Base-by-base conservation (phyloP, 331 rosid species). In the Stylosanthes scabra region DNA sequence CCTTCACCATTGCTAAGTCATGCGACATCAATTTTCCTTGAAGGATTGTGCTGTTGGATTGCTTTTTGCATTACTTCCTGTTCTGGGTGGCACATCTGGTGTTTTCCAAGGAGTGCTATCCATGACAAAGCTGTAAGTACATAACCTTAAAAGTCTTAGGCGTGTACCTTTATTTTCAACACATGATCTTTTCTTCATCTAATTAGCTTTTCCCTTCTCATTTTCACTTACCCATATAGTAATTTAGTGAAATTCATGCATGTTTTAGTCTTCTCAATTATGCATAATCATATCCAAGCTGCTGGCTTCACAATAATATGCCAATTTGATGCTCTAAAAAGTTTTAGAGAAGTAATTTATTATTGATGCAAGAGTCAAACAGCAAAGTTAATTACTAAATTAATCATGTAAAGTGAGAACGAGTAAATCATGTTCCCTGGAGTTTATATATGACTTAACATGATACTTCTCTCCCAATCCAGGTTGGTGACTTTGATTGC, bases 31-130 rank as follows among this genome's bases (percentile, higher is more conserved):
- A 68, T 66, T 46, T 74, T 72, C 27, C 62, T 76, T 70, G 61
- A 85, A 95, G 97, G 99, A 95, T 74, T 90, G 97, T 81, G 92
- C 97, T 62, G 99, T 92, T 66, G 99, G 99, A 64, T 89, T 95
- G 92, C 91, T 95, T 71, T 95, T 95, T 92, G 97, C 99, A 68
- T 78, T 95, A 85, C 99, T 95, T 85, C 99, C 99, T 5, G 88
- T 95, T 76, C 88, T 92, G 49, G 98, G 96, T 71, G 99, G 97
- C 56, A 90, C 96, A 73, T 90, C 98, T 54, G 99, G 98, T 63
- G 88, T 95, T 83, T 90, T 95, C 78, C 93, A 95, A 77, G 99
- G 99, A 79, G 78, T 92, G 76, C 76, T 95, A 72, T 95, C 98
- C 84, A 92, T 95, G 99, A 86, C 89, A 46, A 90, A 88, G 84